Evolutionary conservation across 176 grass and related monocot genomes (phyloP).

Genomic region (Rhynchospora tenuis): DNA sequence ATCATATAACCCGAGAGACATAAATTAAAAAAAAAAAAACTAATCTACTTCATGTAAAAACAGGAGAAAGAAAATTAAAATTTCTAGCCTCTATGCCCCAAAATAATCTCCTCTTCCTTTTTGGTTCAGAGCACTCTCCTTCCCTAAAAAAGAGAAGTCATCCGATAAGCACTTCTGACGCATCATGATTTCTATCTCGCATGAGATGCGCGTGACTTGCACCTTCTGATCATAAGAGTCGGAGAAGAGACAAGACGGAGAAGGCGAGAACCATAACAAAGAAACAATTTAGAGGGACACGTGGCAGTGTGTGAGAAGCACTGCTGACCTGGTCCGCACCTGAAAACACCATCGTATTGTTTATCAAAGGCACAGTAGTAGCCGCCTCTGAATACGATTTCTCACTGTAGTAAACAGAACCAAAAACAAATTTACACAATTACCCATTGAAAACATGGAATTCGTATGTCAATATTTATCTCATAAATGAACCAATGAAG

Average conservation of each 20-base stretch:
- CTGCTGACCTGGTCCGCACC: slow-evolving; percentile 12
- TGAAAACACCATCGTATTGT: slow-evolving; percentile 46
- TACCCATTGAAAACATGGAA: neutral
- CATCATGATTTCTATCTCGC: neutral
- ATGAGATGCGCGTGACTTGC: neutral
- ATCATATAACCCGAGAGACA: too few species aligned
- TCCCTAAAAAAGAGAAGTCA: neutral
- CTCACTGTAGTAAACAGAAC: slow-evolving; percentile 23
- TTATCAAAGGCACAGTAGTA: slow-evolving; percentile 29
- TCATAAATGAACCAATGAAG: neutral
- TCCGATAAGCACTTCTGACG: neutral
- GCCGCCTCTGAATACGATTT: slow-evolving; percentile 46
- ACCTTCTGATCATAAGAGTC: neutral
- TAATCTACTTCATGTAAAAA: neutral
- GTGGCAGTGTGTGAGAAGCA: neutral
- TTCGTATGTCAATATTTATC: neutral
- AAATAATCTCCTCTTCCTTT: neutral
- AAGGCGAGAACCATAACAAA: neutral
- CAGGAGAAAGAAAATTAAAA: neutral
- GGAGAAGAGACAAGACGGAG: neutral
- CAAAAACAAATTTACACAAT: neutral
- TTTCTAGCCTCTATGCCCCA: too few species aligned
- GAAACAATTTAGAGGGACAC: neutral
- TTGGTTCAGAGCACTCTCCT: neutral
- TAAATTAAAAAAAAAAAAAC: neutral